phyloP scores from a whole-genome alignment of 768 basidiomycete species.

The Russula earlei region DNA sequence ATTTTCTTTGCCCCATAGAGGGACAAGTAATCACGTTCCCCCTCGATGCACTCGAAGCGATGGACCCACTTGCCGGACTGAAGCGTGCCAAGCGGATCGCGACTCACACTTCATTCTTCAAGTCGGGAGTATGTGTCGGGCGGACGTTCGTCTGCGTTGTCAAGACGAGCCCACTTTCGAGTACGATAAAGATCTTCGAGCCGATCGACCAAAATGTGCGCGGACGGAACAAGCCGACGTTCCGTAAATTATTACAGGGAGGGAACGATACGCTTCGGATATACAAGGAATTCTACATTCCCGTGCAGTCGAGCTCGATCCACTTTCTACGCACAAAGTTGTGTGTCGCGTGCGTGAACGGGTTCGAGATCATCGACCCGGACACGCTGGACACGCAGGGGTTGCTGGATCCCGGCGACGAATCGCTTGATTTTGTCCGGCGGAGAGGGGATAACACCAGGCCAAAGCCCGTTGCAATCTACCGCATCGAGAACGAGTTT shows the following conservation, averaged over 20 bases:
- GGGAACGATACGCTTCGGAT: conserved; percentile 88
- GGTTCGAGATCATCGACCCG: conserved; percentile 97
- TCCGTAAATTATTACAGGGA: conserved; percentile 88
- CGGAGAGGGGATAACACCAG: conserved; percentile 72
- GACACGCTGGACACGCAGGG: conserved; percentile 97
- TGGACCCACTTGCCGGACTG: conserved; percentile 82
- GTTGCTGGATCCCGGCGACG: conserved; percentile 85
- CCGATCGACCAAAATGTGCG: conserved; percentile 86
- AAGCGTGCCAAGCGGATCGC: conserved; percentile 94
- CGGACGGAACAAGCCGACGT: conserved; percentile 79
- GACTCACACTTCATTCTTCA: conserved; percentile 96
- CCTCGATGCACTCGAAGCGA: conserved; percentile 81
- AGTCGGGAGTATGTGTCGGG: conserved; percentile 87
- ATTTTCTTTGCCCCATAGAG: conserved; percentile 52
- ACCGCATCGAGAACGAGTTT: conserved; percentile 94
- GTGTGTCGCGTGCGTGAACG: conserved; percentile 94
- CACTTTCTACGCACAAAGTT: conserved; percentile 96
- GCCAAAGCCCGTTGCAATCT: conserved; percentile 93
- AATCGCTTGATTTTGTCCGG: conserved; percentile 86
- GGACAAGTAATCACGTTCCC: conserved; percentile 95
- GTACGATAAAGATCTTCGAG: conserved; percentile 95
- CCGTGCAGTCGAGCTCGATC: conserved; percentile 91
- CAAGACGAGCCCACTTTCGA: conserved; percentile 89
- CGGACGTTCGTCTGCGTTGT: conserved; percentile 92
- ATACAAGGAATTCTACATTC: conserved; percentile 99